Base-by-base conservation (phyloP, 1,284 basidiomycete genomes). In the Fomes fomentarius region DNA sequence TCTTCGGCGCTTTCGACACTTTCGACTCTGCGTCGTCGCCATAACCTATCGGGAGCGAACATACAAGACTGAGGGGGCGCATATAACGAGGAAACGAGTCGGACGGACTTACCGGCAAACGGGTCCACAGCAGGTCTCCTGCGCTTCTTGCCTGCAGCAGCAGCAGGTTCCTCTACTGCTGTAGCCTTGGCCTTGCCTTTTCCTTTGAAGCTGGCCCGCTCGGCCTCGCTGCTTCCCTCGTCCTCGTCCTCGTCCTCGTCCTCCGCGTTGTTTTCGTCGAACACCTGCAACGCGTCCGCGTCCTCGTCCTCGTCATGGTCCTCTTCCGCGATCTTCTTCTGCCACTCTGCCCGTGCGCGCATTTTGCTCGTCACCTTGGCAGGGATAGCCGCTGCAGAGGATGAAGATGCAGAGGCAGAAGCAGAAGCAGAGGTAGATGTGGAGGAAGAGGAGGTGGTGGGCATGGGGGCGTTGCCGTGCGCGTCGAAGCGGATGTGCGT, bases 361-460 rank as follows among this genome's bases (percentile, higher is more conserved):
- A 91, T 90, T 69, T 89, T 90, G 61, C 72, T 76, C 2, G 86
- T 90, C 11, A 85, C 68, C 64, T 81, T 84, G n/a, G 75, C 67
- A 0, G 84, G 81, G 11, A 83, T 41, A 12, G 40, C 21, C 19
- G 43, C n/a, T 14, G 47, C 48, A 12, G 25, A n/a, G n/a, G n/a
- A n/a, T n/a, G n/a, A n/a, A n/a, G n/a, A n/a, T n/a, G n/a, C n/a
- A n/a, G n/a, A n/a, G n/a, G n/a, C n/a, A n/a, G n/a, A n/a, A n/a
- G n/a, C n/a, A n/a, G n/a, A n/a, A n/a, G 75, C 67, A 0, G 84
- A 81, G 11, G 83, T 41, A 12, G 41, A 26, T 14, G 28, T 19
- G 15, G 43, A 5, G 9, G 46, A 6, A 31, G 21, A 15, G 19
- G 35, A 22, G 2, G 35, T 14, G 31, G 35, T 22, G 34, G 33